Conservation (phyloP, 108 stramenopile genomes). For the Pseudonitzschia multistriata region DNA sequence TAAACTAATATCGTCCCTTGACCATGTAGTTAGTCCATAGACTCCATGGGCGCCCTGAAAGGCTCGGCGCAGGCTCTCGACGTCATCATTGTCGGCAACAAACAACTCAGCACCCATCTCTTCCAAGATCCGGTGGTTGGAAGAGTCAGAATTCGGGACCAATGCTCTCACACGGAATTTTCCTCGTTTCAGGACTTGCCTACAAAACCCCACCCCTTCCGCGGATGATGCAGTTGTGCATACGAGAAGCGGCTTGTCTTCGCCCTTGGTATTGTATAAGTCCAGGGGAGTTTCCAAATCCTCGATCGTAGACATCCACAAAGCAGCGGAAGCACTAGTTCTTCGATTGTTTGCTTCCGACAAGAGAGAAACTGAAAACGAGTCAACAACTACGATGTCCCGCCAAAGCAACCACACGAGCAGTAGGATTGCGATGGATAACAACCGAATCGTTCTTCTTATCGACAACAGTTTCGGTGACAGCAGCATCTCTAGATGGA, state of each 20-base stretch:
- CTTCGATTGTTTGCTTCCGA: no score
- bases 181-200: background rate
- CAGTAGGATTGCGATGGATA: no score
- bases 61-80: background rate
- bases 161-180: background rate
- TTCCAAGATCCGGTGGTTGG: background rate
- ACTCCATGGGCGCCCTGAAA: background rate
- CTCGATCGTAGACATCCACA: no score
- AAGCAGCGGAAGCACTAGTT: no score
- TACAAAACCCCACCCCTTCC: background rate
- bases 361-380: no score
- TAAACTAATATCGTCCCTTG: background rate
- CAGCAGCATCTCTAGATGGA: no score
- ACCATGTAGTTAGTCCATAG: background rate
- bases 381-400: no score
- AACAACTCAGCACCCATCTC: background rate
- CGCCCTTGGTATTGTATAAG: no score
- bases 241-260: background rate
- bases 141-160: background rate
- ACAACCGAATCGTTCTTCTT: no score
- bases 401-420: no score
- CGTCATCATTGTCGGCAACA: background rate
- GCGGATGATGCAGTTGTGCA: background rate
- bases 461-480: no score
- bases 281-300: no score